Evolutionary conservation across 805 yeast species (phyloP).

Genomic region (Torulaspora microellipsoides): DNA sequence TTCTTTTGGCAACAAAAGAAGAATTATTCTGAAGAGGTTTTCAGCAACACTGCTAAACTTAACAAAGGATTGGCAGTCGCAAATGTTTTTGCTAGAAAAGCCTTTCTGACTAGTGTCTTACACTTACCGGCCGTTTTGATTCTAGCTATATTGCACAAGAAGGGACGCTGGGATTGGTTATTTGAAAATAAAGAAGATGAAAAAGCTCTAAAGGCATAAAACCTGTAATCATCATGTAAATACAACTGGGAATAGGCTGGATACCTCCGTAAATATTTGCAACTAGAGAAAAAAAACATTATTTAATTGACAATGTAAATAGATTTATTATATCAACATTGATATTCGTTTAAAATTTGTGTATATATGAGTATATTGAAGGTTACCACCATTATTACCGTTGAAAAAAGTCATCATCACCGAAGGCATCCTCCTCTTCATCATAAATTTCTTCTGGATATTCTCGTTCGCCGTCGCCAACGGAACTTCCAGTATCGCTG

Average conservation of each 20-base stretch:
- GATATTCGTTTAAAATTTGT: neutral
- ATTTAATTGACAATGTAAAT: neutral
- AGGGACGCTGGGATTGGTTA: conserved; percentile 88
- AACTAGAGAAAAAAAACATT: neutral
- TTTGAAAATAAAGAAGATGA: conserved; percentile 33
- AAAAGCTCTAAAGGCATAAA: conserved; percentile 1
- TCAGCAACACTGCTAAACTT: conserved; percentile 34
- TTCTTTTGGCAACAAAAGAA: conserved; percentile 81
- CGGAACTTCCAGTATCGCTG: conserved; percentile 33
- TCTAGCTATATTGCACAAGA: conserved; percentile 90
- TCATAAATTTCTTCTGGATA: conserved; percentile 40
- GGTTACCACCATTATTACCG: conserved; percentile 17
- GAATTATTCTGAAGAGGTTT: conserved; percentile 44
- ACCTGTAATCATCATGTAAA: conserved; percentile 7
- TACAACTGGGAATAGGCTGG: conserved; percentile 5
- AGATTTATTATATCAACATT: conserved; percentile 1
- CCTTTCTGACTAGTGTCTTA: conserved; percentile 93
- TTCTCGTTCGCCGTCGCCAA: conserved; percentile 31
- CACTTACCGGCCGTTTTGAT: conserved; percentile 87
- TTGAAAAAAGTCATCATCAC: conserved; percentile 63
- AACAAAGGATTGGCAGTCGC: conserved; percentile 58
- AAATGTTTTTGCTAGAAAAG: conserved; percentile 67
- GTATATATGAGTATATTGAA: neutral
- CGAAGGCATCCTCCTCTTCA: conserved; percentile 44
- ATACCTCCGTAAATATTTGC: conserved; percentile 1